These are phyloP conservation scores for Glycine latifolia DNA, from an alignment of 306 rosid species.

Conservation along the genomic window DNA sequence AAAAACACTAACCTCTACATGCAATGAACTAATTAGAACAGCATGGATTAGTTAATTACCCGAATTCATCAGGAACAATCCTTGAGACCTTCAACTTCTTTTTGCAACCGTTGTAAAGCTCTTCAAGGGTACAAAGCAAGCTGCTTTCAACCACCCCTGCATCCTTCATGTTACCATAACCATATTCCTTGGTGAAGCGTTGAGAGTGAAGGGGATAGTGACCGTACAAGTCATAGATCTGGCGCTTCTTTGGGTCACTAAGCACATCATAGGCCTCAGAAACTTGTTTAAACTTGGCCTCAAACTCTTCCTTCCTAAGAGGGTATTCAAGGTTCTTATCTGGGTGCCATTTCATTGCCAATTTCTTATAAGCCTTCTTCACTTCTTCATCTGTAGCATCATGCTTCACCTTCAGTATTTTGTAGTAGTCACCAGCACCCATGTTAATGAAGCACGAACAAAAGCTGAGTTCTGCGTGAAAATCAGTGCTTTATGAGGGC, in stretches of 20 bases:
- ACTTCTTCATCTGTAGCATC: slow-evolving; percentile 70
- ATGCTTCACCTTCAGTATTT: slow-evolving; percentile 66
- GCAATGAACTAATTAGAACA: neutral
- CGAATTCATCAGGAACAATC: slow-evolving; percentile 65
- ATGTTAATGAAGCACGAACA: slow-evolving; percentile 31
- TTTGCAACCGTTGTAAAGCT: slow-evolving; percentile 75
- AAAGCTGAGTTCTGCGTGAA: neutral
- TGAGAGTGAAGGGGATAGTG: slow-evolving; percentile 62
- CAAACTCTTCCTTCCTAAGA: slow-evolving; percentile 62
- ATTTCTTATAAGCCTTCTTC: slow-evolving; percentile 72
- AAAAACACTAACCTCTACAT: neutral
- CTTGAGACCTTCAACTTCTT: slow-evolving; percentile 67
- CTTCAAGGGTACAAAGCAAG: slow-evolving; percentile 71
- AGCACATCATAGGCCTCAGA: slow-evolving; percentile 82
- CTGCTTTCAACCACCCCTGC: slow-evolving; percentile 50
- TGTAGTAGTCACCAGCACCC: slow-evolving; percentile 77
- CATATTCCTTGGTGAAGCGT: slow-evolving; percentile 31
- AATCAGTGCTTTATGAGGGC: neutral
- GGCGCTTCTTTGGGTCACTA: slow-evolving; percentile 74
- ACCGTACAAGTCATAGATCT: slow-evolving; percentile 82
- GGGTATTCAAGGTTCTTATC: slow-evolving; percentile 65
- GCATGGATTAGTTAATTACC: slow-evolving; percentile 50
- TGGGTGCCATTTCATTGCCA: slow-evolving; percentile 83
- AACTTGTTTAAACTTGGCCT: slow-evolving; percentile 75
- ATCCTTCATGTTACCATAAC: slow-evolving; percentile 30